phyloP scores from a whole-genome alignment of 108 stramenopile genomes.

The Bacterosira constricta region DNA sequence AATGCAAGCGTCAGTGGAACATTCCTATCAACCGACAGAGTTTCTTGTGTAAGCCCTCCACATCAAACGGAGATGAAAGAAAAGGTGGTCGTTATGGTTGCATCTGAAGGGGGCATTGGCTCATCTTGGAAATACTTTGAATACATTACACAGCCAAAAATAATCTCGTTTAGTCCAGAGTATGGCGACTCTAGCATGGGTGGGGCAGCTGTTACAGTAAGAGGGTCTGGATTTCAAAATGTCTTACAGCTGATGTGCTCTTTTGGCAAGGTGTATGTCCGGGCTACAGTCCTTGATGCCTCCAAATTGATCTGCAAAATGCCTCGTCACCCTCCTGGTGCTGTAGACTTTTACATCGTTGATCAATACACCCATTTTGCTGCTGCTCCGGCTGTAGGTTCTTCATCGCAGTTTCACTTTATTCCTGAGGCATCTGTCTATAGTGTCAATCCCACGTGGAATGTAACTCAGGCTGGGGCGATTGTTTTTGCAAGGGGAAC shows the following conservation, averaged over 20 bases:
- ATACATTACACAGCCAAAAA: constrained; percentile 22
- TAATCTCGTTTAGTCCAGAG: constrained; percentile 16
- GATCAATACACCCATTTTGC: constrained; percentile 20
- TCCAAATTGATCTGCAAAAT: constrained; percentile 30
- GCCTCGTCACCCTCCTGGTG: constrained; percentile 37
- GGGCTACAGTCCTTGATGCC: constrained; percentile 17
- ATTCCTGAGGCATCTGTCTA: constrained; percentile 28
- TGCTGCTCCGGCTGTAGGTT: neutral
- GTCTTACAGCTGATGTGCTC: constrained; percentile 22
- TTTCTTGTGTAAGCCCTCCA: constrained; percentile 31
- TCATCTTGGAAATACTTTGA: constrained; percentile 38
- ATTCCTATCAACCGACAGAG: constrained; percentile 27
- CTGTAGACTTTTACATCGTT: constrained; percentile 22
- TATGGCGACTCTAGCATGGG: constrained; percentile 7
- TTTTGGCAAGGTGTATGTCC: constrained; percentile 16
- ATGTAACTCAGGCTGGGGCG: constrained; percentile 17
- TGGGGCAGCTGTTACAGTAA: constrained; percentile 22
- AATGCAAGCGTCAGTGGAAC: constrained; percentile 11
- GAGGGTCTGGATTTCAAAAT: constrained; percentile 30
- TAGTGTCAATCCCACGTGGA: constrained; percentile 13
- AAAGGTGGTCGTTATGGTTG: constrained; percentile 13
- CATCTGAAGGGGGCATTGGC: constrained; percentile 11
- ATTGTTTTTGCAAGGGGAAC: constrained; percentile 24
- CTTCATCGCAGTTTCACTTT: constrained; percentile 12
- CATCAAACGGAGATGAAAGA: neutral